Evolutionary conservation across 2,329 filamentous ascomycete species (phyloP).

Genomic region (Pseudogymnoascus sp.): DNA sequence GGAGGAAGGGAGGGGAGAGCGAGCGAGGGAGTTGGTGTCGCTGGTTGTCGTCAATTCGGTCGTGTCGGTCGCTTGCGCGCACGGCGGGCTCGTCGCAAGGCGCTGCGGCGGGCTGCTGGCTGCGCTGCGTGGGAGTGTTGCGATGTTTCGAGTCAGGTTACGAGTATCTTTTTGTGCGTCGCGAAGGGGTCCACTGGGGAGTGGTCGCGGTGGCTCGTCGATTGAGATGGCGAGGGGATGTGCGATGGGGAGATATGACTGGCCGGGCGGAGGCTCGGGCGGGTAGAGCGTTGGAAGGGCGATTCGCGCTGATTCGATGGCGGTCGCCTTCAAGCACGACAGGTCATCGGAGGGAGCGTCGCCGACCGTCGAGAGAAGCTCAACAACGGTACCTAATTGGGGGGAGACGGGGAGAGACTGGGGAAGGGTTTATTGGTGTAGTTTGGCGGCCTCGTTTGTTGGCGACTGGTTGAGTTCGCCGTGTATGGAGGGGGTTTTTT

Average conservation of each 20-base stretch:
- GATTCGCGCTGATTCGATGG: background rate
- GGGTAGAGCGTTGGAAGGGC: background rate
- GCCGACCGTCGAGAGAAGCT: background rate
- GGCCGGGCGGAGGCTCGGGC: background rate
- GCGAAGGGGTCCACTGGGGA: background rate
- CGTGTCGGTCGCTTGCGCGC: background rate
- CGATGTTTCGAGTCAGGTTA: background rate
- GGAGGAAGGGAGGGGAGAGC: constrained; percentile 17
- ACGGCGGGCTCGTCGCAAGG: background rate
- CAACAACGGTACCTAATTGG: background rate
- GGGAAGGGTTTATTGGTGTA: background rate
- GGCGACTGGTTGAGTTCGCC: background rate
- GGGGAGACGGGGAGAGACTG: background rate
- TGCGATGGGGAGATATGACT: background rate
- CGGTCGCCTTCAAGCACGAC: background rate
- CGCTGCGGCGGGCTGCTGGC: background rate
- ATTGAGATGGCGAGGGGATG: background rate
- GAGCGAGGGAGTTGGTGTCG: background rate
- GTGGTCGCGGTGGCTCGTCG: background rate
- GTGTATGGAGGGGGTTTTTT: background rate
- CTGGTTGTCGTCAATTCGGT: background rate
- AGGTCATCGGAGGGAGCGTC: background rate
- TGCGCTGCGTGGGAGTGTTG: background rate
- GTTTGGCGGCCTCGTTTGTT: background rate
- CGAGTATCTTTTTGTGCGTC: background rate